Evolutionary conservation across 305 asterid species (phyloP).

Genomic region (Fraxinus greggii): DNA sequence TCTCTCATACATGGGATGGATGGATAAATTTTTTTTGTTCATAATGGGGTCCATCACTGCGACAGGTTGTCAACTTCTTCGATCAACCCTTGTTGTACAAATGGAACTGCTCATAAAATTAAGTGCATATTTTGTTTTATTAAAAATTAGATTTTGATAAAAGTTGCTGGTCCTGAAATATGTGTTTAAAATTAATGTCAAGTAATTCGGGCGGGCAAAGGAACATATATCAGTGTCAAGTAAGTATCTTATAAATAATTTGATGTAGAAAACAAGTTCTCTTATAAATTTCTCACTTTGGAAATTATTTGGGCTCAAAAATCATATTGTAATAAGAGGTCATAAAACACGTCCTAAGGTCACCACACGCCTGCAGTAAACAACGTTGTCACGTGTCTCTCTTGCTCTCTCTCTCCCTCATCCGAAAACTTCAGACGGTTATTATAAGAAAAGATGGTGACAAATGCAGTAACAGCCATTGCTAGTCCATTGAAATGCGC

Average conservation of each 20-base stretch:
- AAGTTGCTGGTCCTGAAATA: no score
- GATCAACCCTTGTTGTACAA: no score
- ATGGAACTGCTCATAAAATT: no score
- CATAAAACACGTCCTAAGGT: background rate
- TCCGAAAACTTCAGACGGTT: background rate
- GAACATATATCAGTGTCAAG: background rate
- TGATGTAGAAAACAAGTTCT: background rate
- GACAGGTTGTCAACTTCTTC: no score
- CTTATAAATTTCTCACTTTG: background rate
- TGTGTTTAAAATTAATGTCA: no score
- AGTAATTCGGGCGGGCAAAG: no score
- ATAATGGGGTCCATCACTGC: no score
- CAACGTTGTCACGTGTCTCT: background rate
- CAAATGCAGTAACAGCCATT: conserved; percentile 41
- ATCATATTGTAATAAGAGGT: background rate
- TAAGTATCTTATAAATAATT: background rate
- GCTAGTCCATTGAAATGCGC: conserved; percentile 37
- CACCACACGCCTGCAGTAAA: background rate
- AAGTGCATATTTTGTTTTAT: background rate
- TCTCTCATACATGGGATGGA: no score
- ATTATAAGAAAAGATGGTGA: conserved; percentile 31
- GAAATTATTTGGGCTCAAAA: background rate
- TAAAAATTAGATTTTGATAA: background rate
- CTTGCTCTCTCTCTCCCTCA: background rate
- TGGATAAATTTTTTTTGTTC: no score